These are phyloP conservation scores for Globisporangium acanthophoron DNA, from an alignment of 352 stramenopile genomes.

Conservation along the genomic window DNA sequence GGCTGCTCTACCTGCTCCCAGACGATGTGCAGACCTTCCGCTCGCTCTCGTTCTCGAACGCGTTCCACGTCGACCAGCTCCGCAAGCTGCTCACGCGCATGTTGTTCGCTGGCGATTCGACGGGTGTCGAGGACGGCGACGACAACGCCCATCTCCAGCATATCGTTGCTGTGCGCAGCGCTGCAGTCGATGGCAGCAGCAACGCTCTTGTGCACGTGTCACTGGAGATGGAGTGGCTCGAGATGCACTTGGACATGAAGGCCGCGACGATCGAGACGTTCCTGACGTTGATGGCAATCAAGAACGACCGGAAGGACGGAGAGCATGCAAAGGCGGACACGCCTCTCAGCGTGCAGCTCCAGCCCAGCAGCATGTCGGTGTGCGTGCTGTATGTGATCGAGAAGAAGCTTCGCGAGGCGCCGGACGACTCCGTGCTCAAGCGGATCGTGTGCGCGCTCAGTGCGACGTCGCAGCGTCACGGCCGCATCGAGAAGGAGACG, in stretches of 20 bases:
- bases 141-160: background rate
- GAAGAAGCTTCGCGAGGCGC: constrained; percentile 33
- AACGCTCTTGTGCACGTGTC: constrained; percentile 20
- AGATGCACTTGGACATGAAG: constrained; percentile 68
- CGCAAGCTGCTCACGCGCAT: constrained; percentile 37
- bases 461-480: constrained; percentile 10
- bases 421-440: constrained; percentile 27
- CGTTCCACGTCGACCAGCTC: constrained; percentile 51
- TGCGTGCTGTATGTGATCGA: constrained; percentile 55
- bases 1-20: constrained; percentile 57
- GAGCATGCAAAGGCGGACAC: constrained; percentile 5
- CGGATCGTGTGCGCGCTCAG: constrained; percentile 24
- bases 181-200: background rate
- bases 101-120: constrained; percentile 14
- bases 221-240: constrained; percentile 53
- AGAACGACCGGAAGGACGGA: constrained; percentile 9
- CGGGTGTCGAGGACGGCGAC: background rate
- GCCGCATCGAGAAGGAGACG: constrained; percentile 25
- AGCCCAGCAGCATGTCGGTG: constrained; percentile 44
- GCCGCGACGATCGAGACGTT: constrained; percentile 72
- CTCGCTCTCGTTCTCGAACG: constrained; percentile 67
- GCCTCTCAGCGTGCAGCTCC: constrained; percentile 18
- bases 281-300: constrained; percentile 49
- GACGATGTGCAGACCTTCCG: constrained; percentile 66
- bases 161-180: constrained; percentile 3